Evolutionary conservation across 148 eudicot genomes (phyloP).

Genomic region (Spergularia bocconei): DNA sequence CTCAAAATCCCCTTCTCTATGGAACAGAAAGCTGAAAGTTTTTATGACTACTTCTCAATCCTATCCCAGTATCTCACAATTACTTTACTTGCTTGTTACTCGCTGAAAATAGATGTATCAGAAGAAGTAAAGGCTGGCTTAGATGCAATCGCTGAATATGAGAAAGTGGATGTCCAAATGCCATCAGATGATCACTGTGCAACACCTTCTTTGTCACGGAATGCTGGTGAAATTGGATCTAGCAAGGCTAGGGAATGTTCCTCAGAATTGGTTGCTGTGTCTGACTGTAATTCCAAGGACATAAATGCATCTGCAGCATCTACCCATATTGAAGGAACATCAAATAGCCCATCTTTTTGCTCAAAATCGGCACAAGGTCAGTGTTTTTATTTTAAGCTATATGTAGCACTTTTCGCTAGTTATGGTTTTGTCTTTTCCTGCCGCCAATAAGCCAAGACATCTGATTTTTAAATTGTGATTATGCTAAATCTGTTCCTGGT

Average conservation of each 20-base stretch:
- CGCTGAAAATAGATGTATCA: neutral
- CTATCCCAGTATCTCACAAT: slow-evolving; percentile 1
- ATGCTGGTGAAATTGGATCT: neutral
- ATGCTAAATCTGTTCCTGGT: neutral
- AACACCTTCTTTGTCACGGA: neutral
- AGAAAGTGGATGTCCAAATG: neutral
- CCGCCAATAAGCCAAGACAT: neutral
- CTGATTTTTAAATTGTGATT: neutral
- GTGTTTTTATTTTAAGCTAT: neutral
- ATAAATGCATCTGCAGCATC: neutral
- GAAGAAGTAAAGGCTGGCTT: neutral
- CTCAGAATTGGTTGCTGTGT: neutral
- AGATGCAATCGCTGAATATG: neutral
- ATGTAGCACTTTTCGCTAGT: neutral
- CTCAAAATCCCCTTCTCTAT: neutral
- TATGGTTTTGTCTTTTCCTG: neutral
- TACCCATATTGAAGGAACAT: neutral
- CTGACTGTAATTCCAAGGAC: neutral
- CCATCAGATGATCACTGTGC: neutral
- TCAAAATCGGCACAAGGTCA: neutral
- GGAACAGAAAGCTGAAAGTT: neutral
- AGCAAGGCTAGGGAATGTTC: slow-evolving; percentile 1
- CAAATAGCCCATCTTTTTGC: neutral
- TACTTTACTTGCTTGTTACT: neutral
- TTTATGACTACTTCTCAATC: neutral